Percentiles rank a stretch among this genome's conserved stretches.
These are phyloP conservation scores for Arthrobotrys pseudoclavata DNA, from an alignment of 2,329 filamentous ascomycete genomes.

Conservation along the genomic window DNA sequence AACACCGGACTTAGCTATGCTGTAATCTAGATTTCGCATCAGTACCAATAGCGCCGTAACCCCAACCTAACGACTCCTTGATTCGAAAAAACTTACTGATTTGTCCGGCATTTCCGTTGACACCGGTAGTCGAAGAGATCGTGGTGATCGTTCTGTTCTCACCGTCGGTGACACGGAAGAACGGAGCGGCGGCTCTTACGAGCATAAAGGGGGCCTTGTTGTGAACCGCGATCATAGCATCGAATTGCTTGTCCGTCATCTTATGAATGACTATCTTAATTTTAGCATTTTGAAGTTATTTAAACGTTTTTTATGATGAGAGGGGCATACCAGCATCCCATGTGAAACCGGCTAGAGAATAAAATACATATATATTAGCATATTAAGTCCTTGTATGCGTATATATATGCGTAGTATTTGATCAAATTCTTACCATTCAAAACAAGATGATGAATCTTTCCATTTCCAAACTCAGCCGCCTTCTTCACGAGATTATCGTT, in stretches of 20 bases:
- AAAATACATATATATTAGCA: too few relatives aligned
- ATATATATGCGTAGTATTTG: neutral
- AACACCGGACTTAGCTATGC: slow-evolving; percentile 85
- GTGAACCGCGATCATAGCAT: slow-evolving; percentile 86
- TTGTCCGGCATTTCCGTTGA: slow-evolving; percentile 81
- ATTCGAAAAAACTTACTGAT: slow-evolving; percentile 22
- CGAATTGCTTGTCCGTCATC: slow-evolving; percentile 92
- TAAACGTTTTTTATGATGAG: slow-evolving; percentile 71
- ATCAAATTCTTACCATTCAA: slow-evolving; percentile 81
- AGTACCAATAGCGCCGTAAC: neutral
- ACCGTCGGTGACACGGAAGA: slow-evolving; percentile 87
- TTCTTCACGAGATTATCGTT: slow-evolving; percentile 79
- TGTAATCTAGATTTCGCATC: slow-evolving; percentile 80
- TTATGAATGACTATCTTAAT: slow-evolving; percentile 63
- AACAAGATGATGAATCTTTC: slow-evolving; percentile 91
- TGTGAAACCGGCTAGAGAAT: slow-evolving; percentile 70
- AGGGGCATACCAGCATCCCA: slow-evolving; percentile 80
- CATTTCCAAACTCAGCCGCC: slow-evolving; percentile 82
- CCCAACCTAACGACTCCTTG: neutral
- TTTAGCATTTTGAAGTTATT: slow-evolving; percentile 14
- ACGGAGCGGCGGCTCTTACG: slow-evolving; percentile 82
- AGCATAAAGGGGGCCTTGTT: slow-evolving; percentile 88
- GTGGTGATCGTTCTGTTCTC: slow-evolving; percentile 84
- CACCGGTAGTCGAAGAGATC: slow-evolving; percentile 83
- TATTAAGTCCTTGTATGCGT: neutral